A percentile compares a stretch with the other conserved stretches of the same genome.
Conservation (phyloP, 2,329 filamentous ascomycete species). For the Teratosphaeria pseudoeucalypti region DNA sequence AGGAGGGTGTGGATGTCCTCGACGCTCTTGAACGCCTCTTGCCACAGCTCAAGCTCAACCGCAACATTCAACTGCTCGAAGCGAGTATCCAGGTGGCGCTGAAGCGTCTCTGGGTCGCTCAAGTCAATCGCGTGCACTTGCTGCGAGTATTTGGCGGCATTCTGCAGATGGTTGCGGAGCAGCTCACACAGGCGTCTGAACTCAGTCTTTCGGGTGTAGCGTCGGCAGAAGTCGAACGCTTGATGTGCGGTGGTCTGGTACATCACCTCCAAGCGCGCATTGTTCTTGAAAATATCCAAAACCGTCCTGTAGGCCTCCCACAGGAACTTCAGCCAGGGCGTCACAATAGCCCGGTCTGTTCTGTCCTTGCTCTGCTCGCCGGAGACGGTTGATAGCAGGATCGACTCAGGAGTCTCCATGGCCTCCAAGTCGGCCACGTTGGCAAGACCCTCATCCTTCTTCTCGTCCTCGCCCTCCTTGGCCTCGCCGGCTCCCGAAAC, state of each 20-base stretch:
- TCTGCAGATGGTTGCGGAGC: constrained; percentile 96
- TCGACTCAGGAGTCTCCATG: constrained; percentile 94
- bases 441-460: constrained; percentile 59
- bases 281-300: constrained; percentile 97
- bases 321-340: constrained; percentile 97
- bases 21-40: constrained; percentile 97
- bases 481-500: constrained; percentile 71
- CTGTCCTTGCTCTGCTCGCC: constrained; percentile 96
- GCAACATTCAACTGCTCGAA: constrained; percentile 98
- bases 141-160: constrained; percentile 95
- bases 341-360: constrained; percentile 95
- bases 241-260: constrained; percentile 98
- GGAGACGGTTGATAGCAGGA: constrained; percentile 92
- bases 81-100: constrained; percentile 92
- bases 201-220: constrained; percentile 97
- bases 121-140: constrained; percentile 99
- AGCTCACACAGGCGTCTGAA: constrained; percentile 97
- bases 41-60: constrained; percentile 95
- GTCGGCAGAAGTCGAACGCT: constrained; percentile 97
- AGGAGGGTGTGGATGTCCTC: constrained; percentile 98
- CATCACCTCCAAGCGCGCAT: constrained; percentile 91
- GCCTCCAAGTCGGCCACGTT: constrained; percentile 94
- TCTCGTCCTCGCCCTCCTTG: constrained; percentile 67
- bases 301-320: constrained; percentile 99
- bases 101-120: constrained; percentile 91